Percentiles rank a stretch among this genome's conserved stretches.
Conservation (phyloP, 768 basidiomycete species). For the Xerocomellus chrysenteron region DNA sequence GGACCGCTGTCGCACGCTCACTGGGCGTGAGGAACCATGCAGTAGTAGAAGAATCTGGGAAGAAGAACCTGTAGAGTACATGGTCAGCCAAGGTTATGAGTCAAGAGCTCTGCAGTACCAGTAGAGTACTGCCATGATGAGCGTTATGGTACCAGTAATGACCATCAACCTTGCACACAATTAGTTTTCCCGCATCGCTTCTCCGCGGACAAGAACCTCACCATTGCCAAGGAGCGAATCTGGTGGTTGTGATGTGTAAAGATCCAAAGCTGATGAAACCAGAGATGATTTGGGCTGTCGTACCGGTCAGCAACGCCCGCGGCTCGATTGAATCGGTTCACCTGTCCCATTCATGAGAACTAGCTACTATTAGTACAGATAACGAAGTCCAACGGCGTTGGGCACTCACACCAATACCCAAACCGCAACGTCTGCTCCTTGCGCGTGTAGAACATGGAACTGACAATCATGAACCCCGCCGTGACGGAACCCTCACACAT, state of each 20-base stretch:
- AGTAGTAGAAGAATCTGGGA: constrained; percentile 72
- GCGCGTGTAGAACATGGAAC: constrained; percentile 75
- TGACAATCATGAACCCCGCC: constrained; percentile 75
- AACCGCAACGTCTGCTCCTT: constrained; percentile 66
- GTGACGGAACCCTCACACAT: constrained; percentile 73
- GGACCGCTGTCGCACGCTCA: constrained; percentile 64
- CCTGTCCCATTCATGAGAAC: constrained; percentile 78
- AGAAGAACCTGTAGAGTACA: constrained; percentile 48
- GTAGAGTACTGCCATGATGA: constrained; percentile 50
- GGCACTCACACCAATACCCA: constrained; percentile 71
- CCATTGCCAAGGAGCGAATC: constrained; percentile 78
- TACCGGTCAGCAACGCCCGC: constrained; percentile 5
- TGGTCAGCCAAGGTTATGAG: neutral
- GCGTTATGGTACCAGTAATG: constrained; percentile 61
- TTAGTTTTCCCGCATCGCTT: neutral
- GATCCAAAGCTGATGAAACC: constrained; percentile 69
- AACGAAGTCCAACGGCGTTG: neutral
- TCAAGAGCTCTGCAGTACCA: constrained; percentile 40
- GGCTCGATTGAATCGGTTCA: constrained; percentile 12
- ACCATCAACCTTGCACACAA: constrained; percentile 55
- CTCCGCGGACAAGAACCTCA: constrained; percentile 15
- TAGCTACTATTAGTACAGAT: constrained; percentile 19
- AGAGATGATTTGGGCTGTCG: constrained; percentile 62
- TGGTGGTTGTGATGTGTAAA: constrained; percentile 54
- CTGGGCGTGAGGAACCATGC: constrained; percentile 70